These are phyloP conservation scores for Rhizoctonia solani DNA, from an alignment of 1,284 basidiomycete species.

Conservation along the genomic window DNA sequence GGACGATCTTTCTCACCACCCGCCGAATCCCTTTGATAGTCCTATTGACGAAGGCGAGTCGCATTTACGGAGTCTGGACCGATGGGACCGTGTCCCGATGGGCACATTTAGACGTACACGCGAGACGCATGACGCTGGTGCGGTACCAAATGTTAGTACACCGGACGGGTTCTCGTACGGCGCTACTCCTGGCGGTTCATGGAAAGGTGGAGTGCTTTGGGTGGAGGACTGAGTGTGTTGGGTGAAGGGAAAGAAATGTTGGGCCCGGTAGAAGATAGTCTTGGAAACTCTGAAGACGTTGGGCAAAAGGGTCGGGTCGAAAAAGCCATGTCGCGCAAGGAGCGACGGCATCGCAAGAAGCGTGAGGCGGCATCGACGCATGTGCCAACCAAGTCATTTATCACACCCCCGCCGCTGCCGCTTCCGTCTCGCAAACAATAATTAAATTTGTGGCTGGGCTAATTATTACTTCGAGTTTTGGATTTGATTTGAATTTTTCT, in stretches of 20 bases:
- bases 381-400: slow-evolving; percentile 32
- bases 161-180: slow-evolving; percentile 39
- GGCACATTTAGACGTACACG: slow-evolving; percentile 37
- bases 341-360: slow-evolving; percentile 26
- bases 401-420: no score
- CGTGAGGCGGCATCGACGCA: not conserved
- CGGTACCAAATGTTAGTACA: not conserved
- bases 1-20: slow-evolving; percentile 23
- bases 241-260: slow-evolving; percentile 14
- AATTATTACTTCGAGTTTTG: slow-evolving; percentile 18
- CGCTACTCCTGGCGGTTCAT: slow-evolving; percentile 8
- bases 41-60: not conserved
- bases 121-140: slow-evolving; percentile 24
- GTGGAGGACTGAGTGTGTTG: slow-evolving; percentile 12
- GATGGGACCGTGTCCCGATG: slow-evolving; percentile 39
- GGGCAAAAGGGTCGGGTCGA: not conserved
- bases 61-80: slow-evolving; percentile 33
- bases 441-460: not conserved
- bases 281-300: slow-evolving; percentile 11
- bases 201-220: slow-evolving; percentile 23
- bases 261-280: slow-evolving; percentile 14
- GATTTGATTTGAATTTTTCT: no score
- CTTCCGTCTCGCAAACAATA: slow-evolving; percentile 21
- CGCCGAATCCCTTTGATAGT: not conserved
- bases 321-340: slow-evolving; percentile 32